Conservation (phyloP, 305 asterid genomes). For the Fraxinus baroniana region DNA sequence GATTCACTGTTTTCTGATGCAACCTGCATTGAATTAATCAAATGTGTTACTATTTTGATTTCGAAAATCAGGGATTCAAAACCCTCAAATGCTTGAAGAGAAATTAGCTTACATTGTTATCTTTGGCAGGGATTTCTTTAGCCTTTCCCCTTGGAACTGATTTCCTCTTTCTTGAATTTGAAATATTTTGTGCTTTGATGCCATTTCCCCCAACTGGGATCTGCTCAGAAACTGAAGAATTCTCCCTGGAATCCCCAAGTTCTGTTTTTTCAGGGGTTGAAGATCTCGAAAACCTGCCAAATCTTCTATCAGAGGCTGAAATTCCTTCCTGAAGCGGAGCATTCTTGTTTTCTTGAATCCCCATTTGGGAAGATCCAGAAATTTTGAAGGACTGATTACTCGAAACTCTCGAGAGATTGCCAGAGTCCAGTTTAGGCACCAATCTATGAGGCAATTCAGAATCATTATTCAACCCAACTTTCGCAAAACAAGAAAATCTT, state of each 20-base stretch:
- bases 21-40: constrained; percentile 41
- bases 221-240: constrained; percentile 74
- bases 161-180: constrained; percentile 70
- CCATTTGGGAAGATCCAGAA: constrained; percentile 29
- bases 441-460: constrained; percentile 26
- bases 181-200: constrained; percentile 24
- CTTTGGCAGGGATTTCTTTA: constrained; percentile 40
- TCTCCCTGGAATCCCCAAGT: constrained; percentile 62
- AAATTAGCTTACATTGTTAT: constrained; percentile 42
- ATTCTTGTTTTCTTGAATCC: constrained; percentile 20
- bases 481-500: constrained; percentile 59
- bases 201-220: constrained; percentile 44
- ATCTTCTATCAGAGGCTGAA: constrained; percentile 23
- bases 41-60: background rate
- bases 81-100: background rate
- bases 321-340: background rate
- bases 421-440: constrained; percentile 39
- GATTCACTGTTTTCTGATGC: constrained; percentile 56
- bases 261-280: constrained; percentile 43
- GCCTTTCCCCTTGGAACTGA: constrained; percentile 62
- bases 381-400: constrained; percentile 28
- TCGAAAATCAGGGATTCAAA: background rate
- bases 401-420: constrained; percentile 36
- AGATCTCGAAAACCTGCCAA: constrained; percentile 27
- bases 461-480: constrained; percentile 24